Conservation (phyloP, 352 stramenopile species). For the Phytophthora brassicae region DNA sequence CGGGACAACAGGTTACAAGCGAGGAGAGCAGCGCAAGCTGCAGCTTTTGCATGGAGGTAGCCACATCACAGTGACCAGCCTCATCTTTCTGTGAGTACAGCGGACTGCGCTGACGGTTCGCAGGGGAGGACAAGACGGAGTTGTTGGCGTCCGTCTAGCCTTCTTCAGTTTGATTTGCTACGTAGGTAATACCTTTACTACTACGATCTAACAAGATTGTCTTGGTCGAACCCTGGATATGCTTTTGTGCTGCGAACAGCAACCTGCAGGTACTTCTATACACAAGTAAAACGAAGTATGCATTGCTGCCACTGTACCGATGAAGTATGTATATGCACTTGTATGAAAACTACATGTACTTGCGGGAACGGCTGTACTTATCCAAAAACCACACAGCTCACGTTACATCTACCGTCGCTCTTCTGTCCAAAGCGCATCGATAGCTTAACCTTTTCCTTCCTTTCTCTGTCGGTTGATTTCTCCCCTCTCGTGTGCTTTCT, state of each 20-base stretch:
- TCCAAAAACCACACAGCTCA: constrained; percentile 41
- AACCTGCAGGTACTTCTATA: neutral
- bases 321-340: constrained; percentile 6
- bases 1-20: constrained; percentile 5
- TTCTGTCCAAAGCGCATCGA: constrained; percentile 13
- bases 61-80: neutral
- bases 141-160: constrained; percentile 8
- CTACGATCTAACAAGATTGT: constrained; percentile 21
- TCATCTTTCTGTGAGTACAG: constrained; percentile 27
- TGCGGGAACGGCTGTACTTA: constrained; percentile 24
- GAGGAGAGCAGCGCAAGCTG: constrained; percentile 5
- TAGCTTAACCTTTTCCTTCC: constrained; percentile 22
- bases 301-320: too few species aligned
- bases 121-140: constrained; percentile 19
- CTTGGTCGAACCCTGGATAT: constrained; percentile 7
- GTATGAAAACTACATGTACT: neutral
- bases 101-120: constrained; percentile 21
- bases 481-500: constrained; percentile 12
- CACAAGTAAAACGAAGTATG: too few species aligned
- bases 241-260: neutral
- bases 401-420: constrained; percentile 34
- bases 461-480: constrained; percentile 18
- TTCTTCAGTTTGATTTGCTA: constrained; percentile 30
- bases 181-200: constrained; percentile 10
- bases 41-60: constrained; percentile 7